Evolutionary conservation across 352 stramenopile species (phyloP), one percentile per base, ranked within the genome.

Genomic region (Phytophthora meadii): DNA sequence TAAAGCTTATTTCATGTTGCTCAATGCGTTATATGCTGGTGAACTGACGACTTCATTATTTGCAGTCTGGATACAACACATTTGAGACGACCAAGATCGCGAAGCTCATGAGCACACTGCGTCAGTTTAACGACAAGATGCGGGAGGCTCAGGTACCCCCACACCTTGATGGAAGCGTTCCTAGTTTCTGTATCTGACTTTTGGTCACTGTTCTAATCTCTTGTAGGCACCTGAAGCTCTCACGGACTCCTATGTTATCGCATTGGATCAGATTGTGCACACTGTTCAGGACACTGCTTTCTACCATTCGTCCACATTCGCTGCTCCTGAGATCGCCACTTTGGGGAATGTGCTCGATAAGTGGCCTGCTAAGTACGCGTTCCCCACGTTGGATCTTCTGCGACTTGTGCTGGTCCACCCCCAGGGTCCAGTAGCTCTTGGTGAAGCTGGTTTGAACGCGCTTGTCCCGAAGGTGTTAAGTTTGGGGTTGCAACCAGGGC

Each of bases 1-100:
- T 79, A 77, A 70, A 54, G 7, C 10, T 9, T 34, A 34, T 34
- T 9, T 10, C 75, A 24, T 62, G 5, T 5, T 1, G 10, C 36
- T 5, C 5, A n/a, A 17, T 40, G 5, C 12, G 11, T 15, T 28
- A 5, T 40, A 48, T 46, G 17, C 11, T 48, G 62, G 36, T 28
- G 42, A 83, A 61, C 36, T 15, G 37, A 39, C 7, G 28, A 36
- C 34, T 12, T 15, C 58, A 25, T 15, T 37, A 50, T 24, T 11
- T 77, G 30, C 8, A 97, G 77, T 74, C 76, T 9, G 80, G 77
- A 25, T 98, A 97, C 74, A 94, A 95, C 55, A 89, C 84, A 4
- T 99, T 99, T 65, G 95, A 98, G 64, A 84, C 92, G 9, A 92
- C 79, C 11, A 97, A 97, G 56, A 88, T 98, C 32, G 74, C 82